phyloP scores from a whole-genome alignment of 148 eudicot species.

The Spergularia bocconei region DNA sequence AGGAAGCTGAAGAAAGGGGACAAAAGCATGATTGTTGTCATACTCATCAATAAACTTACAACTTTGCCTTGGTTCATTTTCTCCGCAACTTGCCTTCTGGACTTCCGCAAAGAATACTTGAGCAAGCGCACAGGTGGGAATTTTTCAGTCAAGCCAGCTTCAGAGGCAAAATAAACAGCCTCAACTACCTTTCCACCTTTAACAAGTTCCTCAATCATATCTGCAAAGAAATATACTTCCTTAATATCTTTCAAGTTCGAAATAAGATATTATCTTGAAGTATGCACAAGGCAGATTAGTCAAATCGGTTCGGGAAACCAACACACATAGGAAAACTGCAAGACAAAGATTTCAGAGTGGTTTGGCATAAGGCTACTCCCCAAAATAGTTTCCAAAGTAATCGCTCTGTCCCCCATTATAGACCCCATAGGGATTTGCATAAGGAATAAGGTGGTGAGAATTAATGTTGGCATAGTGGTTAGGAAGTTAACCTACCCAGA shows the following conservation, averaged over 20 bases:
- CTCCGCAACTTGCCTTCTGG: slow-evolving; percentile 22
- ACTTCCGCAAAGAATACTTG: slow-evolving; percentile 31
- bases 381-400: too few species aligned
- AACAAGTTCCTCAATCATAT: slow-evolving; percentile 41
- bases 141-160: slow-evolving; percentile 46
- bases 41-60: slow-evolving; percentile 20
- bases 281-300: not conserved
- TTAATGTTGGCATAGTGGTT: too few species aligned
- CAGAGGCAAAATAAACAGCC: slow-evolving; percentile 50
- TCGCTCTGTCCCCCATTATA: too few species aligned
- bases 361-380: too few species aligned
- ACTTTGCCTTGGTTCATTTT: slow-evolving; percentile 31
- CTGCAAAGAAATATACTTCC: slow-evolving; percentile 25
- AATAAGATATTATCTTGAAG: not conserved
- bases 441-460: too few species aligned
- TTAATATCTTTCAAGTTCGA: not conserved
- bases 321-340: too few species aligned
- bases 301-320: not conserved
- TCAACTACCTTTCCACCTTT: slow-evolving; percentile 52
- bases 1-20: not conserved
- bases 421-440: too few species aligned
- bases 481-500: too few species aligned
- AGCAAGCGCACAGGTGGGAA: slow-evolving; percentile 48
- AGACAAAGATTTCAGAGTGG: too few species aligned
- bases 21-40: not conserved